Evolutionary conservation across 306 rosid species (phyloP).

Genomic region (Herpetospermum pedunculosum): DNA sequence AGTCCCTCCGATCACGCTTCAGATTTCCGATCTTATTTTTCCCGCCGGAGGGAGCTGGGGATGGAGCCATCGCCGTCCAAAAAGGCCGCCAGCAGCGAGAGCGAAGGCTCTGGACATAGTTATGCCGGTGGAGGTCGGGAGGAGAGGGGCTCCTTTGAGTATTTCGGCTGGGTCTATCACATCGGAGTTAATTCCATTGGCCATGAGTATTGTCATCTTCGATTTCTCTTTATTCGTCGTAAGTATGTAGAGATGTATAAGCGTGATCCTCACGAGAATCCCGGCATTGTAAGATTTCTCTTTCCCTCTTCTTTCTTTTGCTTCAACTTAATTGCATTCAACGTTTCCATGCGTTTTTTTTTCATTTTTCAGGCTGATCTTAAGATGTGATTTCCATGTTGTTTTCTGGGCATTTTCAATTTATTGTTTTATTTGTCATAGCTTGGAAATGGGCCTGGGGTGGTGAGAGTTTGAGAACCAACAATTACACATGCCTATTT

Average conservation of each 20-base stretch:
- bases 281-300: conserved; percentile 49
- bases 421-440: not conserved
- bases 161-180: conserved; percentile 84
- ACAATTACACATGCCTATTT: too few relatives aligned
- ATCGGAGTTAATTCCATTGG: conserved; percentile 74
- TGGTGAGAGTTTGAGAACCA: not conserved
- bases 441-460: not conserved
- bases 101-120: conserved; percentile 18
- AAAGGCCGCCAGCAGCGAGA: conserved; percentile 22
- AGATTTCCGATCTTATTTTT: not conserved
- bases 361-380: not conserved
- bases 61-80: not conserved
- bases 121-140: conserved; percentile 14
- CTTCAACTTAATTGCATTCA: not conserved
- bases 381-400: not conserved
- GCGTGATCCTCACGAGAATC: conserved; percentile 73
- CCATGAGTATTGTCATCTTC: conserved; percentile 61
- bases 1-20: not conserved
- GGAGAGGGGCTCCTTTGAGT: conserved; percentile 40
- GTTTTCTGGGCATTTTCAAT: not conserved
- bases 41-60: not conserved
- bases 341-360: not conserved
- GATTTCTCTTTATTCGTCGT: conserved; percentile 64
- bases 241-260: conserved; percentile 64
- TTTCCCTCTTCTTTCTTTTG: not conserved